A percentile compares a stretch with the other conserved stretches of the same genome.
phyloP scores from a whole-genome alignment of 305 asterid species.

The Solanum aculeatissimum region DNA sequence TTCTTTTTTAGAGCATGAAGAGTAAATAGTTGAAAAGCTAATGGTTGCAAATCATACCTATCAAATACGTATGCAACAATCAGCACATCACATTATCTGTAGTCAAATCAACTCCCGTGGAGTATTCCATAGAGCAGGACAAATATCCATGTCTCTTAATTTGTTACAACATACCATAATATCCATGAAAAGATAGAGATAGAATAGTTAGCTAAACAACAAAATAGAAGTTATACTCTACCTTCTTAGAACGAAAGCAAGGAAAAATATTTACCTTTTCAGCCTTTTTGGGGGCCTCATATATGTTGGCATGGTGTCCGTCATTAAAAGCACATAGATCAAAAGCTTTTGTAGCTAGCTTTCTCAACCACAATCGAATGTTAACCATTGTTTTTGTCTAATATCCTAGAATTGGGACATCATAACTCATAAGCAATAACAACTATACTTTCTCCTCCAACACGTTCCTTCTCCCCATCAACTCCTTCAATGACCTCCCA shows the following conservation, averaged over 20 bases:
- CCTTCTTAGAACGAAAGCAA: background rate
- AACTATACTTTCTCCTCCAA: no score
- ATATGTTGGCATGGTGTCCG: background rate
- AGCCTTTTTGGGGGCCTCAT: background rate
- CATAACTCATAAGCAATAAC: no score
- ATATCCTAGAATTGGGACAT: no score
- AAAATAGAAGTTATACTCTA: background rate
- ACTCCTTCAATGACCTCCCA: no score
- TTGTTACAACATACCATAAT: slow-evolving; percentile 1
- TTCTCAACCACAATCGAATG: background rate
- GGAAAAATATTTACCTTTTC: background rate
- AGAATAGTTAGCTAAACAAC: no score
- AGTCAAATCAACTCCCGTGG: slow-evolving; percentile 34
- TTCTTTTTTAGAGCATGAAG: background rate
- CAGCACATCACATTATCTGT: slow-evolving; percentile 29
- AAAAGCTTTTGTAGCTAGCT: background rate
- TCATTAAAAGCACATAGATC: background rate
- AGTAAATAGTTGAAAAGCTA: background rate
- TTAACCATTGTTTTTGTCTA: background rate
- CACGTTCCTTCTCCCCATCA: no score
- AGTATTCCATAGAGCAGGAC: background rate
- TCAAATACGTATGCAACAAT: slow-evolving; percentile 10
- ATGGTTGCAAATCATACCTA: background rate
- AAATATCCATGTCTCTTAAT: slow-evolving; percentile 31
- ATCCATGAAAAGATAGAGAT: no score